phyloP scores from a whole-genome alignment of 805 yeast species.

The Wickerhamomyces silvicola region DNA sequence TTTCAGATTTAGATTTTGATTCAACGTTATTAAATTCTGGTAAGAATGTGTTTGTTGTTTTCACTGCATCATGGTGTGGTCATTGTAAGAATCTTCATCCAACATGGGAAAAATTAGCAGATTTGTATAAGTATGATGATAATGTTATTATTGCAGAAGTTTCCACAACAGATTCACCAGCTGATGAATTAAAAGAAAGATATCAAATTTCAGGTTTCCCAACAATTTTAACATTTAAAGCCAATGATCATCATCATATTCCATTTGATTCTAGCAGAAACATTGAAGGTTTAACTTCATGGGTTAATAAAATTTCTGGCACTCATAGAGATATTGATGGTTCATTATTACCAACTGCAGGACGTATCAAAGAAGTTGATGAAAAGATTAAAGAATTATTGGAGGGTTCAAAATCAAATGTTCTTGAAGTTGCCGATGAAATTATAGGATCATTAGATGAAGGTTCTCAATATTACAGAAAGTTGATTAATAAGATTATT shows the following conservation, averaged over 20 bases:
- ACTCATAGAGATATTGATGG: slow-evolving; percentile 33
- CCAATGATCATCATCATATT: slow-evolving; percentile 27
- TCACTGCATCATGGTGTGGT: slow-evolving; percentile 53
- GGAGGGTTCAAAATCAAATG: slow-evolving; percentile 16
- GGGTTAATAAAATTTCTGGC: slow-evolving; percentile 38
- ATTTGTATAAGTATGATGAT: slow-evolving; percentile 32
- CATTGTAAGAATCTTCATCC: slow-evolving; percentile 46
- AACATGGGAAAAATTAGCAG: slow-evolving; percentile 39
- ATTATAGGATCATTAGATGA: slow-evolving; percentile 22
- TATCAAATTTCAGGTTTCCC: slow-evolving; percentile 45
- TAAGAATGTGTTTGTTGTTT: slow-evolving; percentile 20
- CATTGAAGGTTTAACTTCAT: slow-evolving; percentile 45
- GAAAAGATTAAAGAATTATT: slow-evolving; percentile 23
- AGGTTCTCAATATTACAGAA: slow-evolving; percentile 39
- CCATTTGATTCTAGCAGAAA: slow-evolving; percentile 34
- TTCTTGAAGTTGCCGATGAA: slow-evolving; percentile 24
- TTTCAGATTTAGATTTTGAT: slow-evolving; percentile 28
- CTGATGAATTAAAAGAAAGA: slow-evolving; percentile 32
- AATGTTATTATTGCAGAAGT: slow-evolving; percentile 38
- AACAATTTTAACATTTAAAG: slow-evolving; percentile 39
- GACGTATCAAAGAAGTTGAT: slow-evolving; percentile 26
- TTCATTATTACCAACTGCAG: slow-evolving; percentile 26
- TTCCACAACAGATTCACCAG: slow-evolving; percentile 35
- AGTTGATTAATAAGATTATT: slow-evolving; percentile 36
- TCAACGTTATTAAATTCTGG: slow-evolving; percentile 25